These are phyloP conservation scores for Alternaria conjuncta DNA, from an alignment of 2,329 filamentous ascomycete species.

Conservation along the genomic window DNA sequence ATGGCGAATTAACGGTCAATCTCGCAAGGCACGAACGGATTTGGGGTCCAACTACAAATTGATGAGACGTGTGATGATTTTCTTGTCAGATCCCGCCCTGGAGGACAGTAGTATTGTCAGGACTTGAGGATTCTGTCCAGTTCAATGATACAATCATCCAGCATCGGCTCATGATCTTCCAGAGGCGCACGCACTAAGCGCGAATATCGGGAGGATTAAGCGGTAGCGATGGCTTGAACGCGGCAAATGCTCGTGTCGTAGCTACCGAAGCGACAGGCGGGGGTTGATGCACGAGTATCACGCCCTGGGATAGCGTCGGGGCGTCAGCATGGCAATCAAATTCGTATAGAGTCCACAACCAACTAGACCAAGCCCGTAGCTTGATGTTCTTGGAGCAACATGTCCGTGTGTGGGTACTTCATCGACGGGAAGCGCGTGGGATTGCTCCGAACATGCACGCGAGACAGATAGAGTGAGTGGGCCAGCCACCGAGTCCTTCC, in stretches of 20 bases:
- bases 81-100: not conserved
- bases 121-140: not conserved
- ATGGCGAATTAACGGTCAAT: not conserved
- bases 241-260: not conserved
- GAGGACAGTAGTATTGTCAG: not conserved
- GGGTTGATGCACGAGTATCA: not conserved
- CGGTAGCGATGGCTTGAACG: not conserved
- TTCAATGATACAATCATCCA: not conserved
- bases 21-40: not conserved
- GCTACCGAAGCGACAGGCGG: not conserved
- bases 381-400: not conserved
- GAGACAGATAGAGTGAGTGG: not conserved
- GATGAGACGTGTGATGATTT: not conserved
- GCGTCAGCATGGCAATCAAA: not conserved
- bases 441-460: constrained; percentile 12
- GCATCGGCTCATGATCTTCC: not conserved
- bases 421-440: not conserved
- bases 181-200: not conserved
- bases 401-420: not conserved
- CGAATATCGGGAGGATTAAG: not conserved
- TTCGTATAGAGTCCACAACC: not conserved
- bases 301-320: not conserved
- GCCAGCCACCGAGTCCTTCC: not conserved
- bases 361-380: constrained; percentile 9
- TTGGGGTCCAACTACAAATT: not conserved